Base-by-base conservation (phyloP, 768 basidiomycete species). In the Leccinellum albellum region DNA sequence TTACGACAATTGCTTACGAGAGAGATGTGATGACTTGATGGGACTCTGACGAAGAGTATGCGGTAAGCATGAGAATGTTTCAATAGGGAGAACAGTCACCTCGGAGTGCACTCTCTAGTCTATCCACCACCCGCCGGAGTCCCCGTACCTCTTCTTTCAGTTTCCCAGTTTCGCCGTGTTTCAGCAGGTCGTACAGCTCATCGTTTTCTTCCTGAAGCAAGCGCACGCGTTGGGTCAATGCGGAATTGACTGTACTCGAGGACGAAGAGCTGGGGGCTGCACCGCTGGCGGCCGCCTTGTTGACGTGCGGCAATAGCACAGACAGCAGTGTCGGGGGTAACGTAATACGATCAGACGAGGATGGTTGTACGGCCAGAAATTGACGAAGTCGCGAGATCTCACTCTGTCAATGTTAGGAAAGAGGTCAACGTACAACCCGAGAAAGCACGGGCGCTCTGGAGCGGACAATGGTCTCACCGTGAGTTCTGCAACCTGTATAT, bases 121-220 rank as follows among this genome's bases (percentile, higher is more conserved):
- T 82, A 51, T 78, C 78, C 44, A 91, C 87, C 31, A 85, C 82
- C 61, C 83, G 78, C 32, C 84, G 78, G 54, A 94, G 76, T 7
- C 83, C 83, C 49, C 82, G 81, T 12, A 88, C 88, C 68, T 94
- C 89, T 66, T 92, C 91, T 68, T 91, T 91, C 60, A 94, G 68
- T 67, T 82, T 85, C 5, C 90, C 91, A 0, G 88, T 88, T 72
- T 94, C 91, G 40, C 87, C 82, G 24, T 76, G 76, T 69, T 83
- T 87, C 54, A 94, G 73, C 10, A 93, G 73, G 50, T 85, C 82
- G 68, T 93, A 94, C 17, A 94, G 70, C 61, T 94, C 91, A 62
- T 94, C 90, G 58, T 94, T 94, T 71, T 94, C 91, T 55, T 91
- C 87, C 68, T 94, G 91, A 10, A 94, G 75, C 17, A 86, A 71